Conservation (phyloP, 495 filamentous ascomycete genomes). For the Aspergillus avenaceus region DNA sequence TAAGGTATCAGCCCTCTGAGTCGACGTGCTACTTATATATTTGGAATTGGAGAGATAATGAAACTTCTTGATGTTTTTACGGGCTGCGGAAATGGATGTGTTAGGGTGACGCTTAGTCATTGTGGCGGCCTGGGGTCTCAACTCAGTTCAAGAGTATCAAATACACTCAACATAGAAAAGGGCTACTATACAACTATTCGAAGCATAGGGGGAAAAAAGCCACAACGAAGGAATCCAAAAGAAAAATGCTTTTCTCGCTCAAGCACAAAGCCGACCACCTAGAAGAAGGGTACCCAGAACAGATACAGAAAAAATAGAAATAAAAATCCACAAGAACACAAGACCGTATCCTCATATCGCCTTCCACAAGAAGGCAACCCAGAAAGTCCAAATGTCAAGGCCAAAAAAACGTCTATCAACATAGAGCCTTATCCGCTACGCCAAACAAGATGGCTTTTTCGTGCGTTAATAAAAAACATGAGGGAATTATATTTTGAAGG, state of each 20-base stretch:
- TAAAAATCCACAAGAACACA: conserved; percentile 14
- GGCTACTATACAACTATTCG: conserved; percentile 16
- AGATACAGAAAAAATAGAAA: conserved; percentile 11
- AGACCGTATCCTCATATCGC: conserved; percentile 18
- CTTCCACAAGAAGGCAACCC: conserved; percentile 5
- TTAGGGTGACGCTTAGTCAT: background rate
- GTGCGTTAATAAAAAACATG: conserved; percentile 18
- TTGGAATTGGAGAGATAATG: too few relatives aligned
- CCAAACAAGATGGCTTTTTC: conserved; percentile 19
- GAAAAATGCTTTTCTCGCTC: conserved; percentile 26
- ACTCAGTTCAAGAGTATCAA: background rate
- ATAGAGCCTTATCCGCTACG: conserved; percentile 26
- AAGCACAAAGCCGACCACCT: conserved; percentile 26
- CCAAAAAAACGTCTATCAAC: conserved; percentile 32
- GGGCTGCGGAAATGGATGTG: background rate
- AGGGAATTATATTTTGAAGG: conserved; percentile 18
- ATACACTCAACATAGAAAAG: background rate
- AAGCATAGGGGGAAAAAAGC: too few relatives aligned
- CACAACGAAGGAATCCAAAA: conserved; percentile 8
- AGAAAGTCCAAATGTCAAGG: conserved; percentile 14
- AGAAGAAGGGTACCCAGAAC: conserved; percentile 16
- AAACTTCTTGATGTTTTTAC: too few relatives aligned
- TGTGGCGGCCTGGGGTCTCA: background rate
- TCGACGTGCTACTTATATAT: too few relatives aligned
- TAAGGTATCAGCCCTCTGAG: too few relatives aligned